These are phyloP conservation scores for Persicaria maculosa DNA, from an alignment of 148 eudicot genomes.

Conservation along the genomic window DNA sequence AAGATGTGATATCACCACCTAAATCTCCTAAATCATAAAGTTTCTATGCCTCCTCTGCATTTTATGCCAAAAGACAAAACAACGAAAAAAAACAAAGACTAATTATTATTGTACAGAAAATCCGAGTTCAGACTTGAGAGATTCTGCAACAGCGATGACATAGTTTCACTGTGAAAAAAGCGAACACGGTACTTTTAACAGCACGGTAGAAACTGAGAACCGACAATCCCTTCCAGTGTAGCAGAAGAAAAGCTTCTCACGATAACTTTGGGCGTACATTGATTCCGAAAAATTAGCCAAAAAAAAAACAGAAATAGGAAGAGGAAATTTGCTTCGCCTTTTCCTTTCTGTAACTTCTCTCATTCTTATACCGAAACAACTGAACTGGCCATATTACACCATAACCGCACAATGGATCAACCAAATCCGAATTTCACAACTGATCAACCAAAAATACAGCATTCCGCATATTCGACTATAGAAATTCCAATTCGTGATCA, in stretches of 20 bases:
- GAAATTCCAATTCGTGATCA: not conserved
- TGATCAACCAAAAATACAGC: conserved; percentile 4
- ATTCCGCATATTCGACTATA: conserved; percentile 3
- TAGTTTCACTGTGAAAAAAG: not conserved
- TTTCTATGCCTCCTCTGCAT: not conserved
- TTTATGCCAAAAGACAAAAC: not conserved
- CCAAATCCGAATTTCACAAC: not conserved
- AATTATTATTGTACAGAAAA: not conserved
- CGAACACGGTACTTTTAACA: not conserved
- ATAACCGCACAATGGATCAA: conserved; percentile 2
- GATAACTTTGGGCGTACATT: not conserved
- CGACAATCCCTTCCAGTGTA: not conserved
- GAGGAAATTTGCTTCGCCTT: not conserved
- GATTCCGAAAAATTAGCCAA: not conserved
- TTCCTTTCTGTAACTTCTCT: not conserved
- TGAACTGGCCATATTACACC: not conserved
- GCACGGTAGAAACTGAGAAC: not conserved
- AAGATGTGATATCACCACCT: not conserved
- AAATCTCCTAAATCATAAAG: not conserved
- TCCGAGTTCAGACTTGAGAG: not conserved
- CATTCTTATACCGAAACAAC: not conserved
- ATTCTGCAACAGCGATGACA: not conserved
- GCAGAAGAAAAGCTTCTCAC: not conserved
- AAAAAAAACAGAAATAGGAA: not conserved
- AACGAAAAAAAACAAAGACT: conserved; percentile 4